Evolutionary conservation across 2,329 filamentous ascomycete species (phyloP), one percentile per base, ranked within the genome.

Genomic region (Clarireedia monteithiana): DNA sequence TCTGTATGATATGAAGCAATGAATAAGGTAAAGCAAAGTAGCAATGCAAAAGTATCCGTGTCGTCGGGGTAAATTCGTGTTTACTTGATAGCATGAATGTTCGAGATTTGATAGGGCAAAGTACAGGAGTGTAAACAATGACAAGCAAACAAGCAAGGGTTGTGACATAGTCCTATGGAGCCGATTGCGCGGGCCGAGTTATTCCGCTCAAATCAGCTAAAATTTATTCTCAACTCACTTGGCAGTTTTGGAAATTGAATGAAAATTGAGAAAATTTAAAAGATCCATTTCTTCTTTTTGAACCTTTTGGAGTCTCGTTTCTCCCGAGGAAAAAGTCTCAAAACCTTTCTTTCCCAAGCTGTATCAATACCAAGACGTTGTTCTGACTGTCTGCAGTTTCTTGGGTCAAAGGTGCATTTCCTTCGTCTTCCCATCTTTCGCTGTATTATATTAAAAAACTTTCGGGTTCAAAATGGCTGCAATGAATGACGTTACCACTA

Each of bases 401-500:
- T 53, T 59, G 50, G 55, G 45, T 50, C 57, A 20, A 42, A 42
- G 17, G 15, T n/a, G 15, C 39, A n/a, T 42, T 20, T 42, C 17
- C 17, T 42, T 42, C 17, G 39, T 42, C 15, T 42, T 42, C 39
- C 39, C 15, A 42, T 42, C 39, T 20, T 42, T 42, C 39, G 17
- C 17, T 42, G 39, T 48, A 48, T 27, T 48, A 51, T 48, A 34
- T 51, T 45, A 50, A 26, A 54, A 36, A 40, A 27, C 23, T 55
- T 50, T 7, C 30, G 17, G 26, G 39, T 50, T 48, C 50, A 58
- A 64, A 48, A 69, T 68, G 67, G 62, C 64, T 47, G 53, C 20
- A 59, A 60, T 57, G 50, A 65, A 66, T 64, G 63, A 68, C 58
- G 62, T 60, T 57, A 62, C 63, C 55, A 59, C 55, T 53, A 53